Evolutionary conservation across 2,329 filamentous ascomycete species (phyloP).

Genomic region (Sarocladium oryzae): DNA sequence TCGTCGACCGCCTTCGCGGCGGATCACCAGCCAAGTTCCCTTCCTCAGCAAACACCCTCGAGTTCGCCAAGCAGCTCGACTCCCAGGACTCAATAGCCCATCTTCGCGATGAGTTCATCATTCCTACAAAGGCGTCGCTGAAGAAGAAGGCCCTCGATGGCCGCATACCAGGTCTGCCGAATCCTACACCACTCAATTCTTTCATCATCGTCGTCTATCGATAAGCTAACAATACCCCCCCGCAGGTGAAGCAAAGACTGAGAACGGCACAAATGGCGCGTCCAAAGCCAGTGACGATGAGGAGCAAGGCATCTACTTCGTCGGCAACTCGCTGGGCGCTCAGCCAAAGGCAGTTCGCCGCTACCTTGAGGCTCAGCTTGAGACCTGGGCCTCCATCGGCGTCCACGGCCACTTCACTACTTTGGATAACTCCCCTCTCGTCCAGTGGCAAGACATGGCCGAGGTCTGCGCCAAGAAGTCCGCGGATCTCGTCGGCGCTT

Average conservation of each 20-base stretch:
- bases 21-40: conserved; percentile 39
- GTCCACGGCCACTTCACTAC: conserved; percentile 77
- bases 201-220: not conserved
- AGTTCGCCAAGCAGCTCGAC: conserved; percentile 50
- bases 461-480: conserved; percentile 65
- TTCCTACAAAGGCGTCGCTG: conserved; percentile 68
- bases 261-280: conserved; percentile 12
- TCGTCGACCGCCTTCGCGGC: conserved; percentile 32
- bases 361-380: conserved; percentile 66
- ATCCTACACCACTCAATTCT: not conserved
- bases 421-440: conserved; percentile 60
- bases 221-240: not conserved
- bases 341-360: conserved; percentile 64
- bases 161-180: conserved; percentile 29
- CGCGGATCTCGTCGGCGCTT: conserved; percentile 68
- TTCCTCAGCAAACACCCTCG: conserved; percentile 36
- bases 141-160: conserved; percentile 53
- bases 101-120: conserved; percentile 65
- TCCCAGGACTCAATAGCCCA: conserved; percentile 51
- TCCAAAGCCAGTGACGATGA: conserved; percentile 21
- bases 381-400: conserved; percentile 78
- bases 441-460: conserved; percentile 72
- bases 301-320: conserved; percentile 62
- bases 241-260: not conserved
- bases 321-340: conserved; percentile 82